Conservation (phyloP, 2,329 filamentous ascomycete genomes). For the Didymella sp. region DNA sequence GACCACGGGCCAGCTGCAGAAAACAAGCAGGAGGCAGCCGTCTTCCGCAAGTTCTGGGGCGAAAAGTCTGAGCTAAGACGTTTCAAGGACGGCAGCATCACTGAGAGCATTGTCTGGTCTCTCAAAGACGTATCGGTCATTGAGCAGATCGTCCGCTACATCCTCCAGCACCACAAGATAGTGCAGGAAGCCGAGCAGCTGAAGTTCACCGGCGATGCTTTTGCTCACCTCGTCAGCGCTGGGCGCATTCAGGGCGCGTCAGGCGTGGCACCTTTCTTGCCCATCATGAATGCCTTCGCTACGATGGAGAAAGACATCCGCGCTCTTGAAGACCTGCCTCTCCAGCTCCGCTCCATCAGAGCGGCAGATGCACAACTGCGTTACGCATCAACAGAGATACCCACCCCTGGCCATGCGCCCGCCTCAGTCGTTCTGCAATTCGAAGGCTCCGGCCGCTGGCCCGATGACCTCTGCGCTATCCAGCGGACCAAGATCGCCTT, state of each 20-base stretch:
- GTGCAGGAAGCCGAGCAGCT: slow-evolving; percentile 60
- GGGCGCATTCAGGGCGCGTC: slow-evolving; percentile 45
- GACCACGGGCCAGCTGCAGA: slow-evolving; percentile 90
- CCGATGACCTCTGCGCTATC: slow-evolving; percentile 87
- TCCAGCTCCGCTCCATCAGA: slow-evolving; percentile 83
- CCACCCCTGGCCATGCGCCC: slow-evolving; percentile 59
- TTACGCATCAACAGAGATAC: slow-evolving; percentile 69
- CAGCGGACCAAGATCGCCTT: slow-evolving; percentile 95
- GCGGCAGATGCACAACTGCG: slow-evolving; percentile 76
- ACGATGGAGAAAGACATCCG: slow-evolving; percentile 79
- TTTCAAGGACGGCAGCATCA: slow-evolving; percentile 93
- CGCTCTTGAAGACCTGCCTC: slow-evolving; percentile 78
- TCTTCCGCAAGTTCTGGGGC: slow-evolving; percentile 93
- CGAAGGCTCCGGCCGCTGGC: slow-evolving; percentile 92
- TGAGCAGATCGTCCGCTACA: slow-evolving; percentile 78
- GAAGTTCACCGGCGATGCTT: slow-evolving; percentile 56
- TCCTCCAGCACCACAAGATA: slow-evolving; percentile 73
- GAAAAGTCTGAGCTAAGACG: slow-evolving; percentile 89
- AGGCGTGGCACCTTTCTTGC: slow-evolving; percentile 67
- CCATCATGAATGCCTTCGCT: slow-evolving; percentile 72
- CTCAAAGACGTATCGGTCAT: slow-evolving; percentile 69
- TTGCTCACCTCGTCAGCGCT: slow-evolving; percentile 54
- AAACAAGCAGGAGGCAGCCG: slow-evolving; percentile 79
- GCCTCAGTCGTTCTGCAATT: slow-evolving; percentile 88
- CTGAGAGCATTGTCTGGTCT: slow-evolving; percentile 88